A percentile compares a stretch with the other conserved stretches of the same genome.
These are phyloP conservation scores for Bromus sterilis DNA, from an alignment of 176 grass and related monocot species.

Conservation along the genomic window DNA sequence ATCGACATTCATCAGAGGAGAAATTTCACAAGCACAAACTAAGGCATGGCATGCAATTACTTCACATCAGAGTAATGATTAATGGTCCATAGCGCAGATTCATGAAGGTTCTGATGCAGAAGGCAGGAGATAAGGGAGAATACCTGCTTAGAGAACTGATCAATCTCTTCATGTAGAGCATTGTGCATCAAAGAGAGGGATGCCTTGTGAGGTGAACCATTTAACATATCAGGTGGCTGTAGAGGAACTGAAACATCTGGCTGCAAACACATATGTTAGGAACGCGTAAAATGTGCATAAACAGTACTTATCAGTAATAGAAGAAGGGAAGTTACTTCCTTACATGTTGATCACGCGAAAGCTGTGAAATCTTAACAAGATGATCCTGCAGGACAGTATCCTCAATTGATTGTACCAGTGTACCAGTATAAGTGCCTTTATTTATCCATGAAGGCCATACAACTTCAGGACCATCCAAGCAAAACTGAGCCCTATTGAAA, in stretches of 20 bases:
- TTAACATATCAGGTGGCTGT: constrained; percentile 73
- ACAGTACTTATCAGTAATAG: background rate
- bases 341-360: constrained; percentile 96
- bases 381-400: constrained; percentile 82
- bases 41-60: background rate
- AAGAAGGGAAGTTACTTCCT: constrained; percentile 33
- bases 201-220: constrained; percentile 41
- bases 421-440: constrained; percentile 43
- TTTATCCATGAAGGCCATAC: constrained; percentile 85
- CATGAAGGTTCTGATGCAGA: background rate
- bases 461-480: constrained; percentile 93
- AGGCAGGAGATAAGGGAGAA: constrained; percentile 14
- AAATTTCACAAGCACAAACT: background rate
- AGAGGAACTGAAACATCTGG: constrained; percentile 86
- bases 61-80: constrained; percentile 1
- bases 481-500: constrained; percentile 60
- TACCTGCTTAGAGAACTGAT: constrained; percentile 96
- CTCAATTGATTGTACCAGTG: constrained; percentile 73
- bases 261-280: constrained; percentile 61
- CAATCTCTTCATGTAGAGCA: constrained; percentile 89
- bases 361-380: constrained; percentile 83
- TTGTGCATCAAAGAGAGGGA: constrained; percentile 65
- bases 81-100: background rate
- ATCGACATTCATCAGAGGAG: constrained; percentile 9
- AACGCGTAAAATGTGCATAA: constrained; percentile 20